Evolutionary conservation across 306 rosid genomes (phyloP).

Genomic region (Comarum palustre): DNA sequence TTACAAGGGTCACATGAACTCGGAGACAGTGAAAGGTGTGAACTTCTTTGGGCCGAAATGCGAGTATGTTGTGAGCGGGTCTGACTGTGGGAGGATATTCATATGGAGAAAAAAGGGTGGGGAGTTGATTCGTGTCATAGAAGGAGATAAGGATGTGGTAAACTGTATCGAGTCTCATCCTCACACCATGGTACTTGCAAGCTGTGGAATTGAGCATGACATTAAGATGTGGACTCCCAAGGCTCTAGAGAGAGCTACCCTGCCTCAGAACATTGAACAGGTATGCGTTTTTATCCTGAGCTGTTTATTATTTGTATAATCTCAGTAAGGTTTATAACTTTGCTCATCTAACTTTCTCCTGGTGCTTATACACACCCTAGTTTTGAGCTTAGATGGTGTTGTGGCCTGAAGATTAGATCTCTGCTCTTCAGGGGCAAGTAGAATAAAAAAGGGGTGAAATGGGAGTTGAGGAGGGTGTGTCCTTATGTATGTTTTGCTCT

Average conservation of each 20-base stretch:
- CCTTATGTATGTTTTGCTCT: no score
- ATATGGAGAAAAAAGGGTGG: constrained; percentile 86
- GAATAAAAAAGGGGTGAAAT: neutral
- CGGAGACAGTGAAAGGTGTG: constrained; percentile 87
- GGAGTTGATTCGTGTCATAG: constrained; percentile 86
- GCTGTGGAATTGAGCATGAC: constrained; percentile 86
- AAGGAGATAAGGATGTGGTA: constrained; percentile 75
- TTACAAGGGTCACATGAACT: constrained; percentile 80
- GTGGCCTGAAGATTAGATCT: neutral
- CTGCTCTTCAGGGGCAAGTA: neutral
- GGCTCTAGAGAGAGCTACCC: constrained; percentile 69
- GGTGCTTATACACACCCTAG: neutral
- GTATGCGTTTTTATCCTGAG: constrained; percentile 41
- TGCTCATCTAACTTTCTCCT: neutral
- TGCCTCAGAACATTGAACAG: constrained; percentile 69
- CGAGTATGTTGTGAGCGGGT: constrained; percentile 93
- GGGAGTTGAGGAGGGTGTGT: constrained; percentile 10
- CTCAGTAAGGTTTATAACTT: neutral
- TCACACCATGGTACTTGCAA: constrained; percentile 80
- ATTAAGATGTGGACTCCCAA: constrained; percentile 91
- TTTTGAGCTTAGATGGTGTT: neutral
- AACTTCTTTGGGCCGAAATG: constrained; percentile 83
- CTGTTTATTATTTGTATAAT: constrained; percentile 19
- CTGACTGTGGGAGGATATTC: constrained; percentile 96
- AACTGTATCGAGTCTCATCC: constrained; percentile 96